Conservation (phyloP, 768 basidiomycete species). For the Tricholoma sp. region DNA sequence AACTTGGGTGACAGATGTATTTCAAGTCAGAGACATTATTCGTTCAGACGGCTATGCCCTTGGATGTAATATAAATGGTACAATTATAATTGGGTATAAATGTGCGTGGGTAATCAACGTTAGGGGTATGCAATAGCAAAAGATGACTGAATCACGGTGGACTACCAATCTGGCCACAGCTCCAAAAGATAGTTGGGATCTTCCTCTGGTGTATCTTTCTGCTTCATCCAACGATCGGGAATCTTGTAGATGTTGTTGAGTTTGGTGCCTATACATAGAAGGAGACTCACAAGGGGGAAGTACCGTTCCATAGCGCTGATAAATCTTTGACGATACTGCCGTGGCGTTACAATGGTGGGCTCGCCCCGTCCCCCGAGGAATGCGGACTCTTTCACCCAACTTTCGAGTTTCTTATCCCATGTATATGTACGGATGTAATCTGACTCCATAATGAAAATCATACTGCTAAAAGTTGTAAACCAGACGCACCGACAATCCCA, state of each 20-base stretch:
- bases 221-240: slow-evolving; percentile 91
- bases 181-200: slow-evolving; percentile 53
- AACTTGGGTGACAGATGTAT: slow-evolving; percentile 37
- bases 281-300: slow-evolving; percentile 66
- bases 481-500: slow-evolving; percentile 86
- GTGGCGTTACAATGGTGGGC: slow-evolving; percentile 95
- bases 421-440: slow-evolving; percentile 96
- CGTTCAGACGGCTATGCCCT: slow-evolving; percentile 12
- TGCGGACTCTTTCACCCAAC: slow-evolving; percentile 94
- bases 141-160: background rate
- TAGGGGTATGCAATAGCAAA: background rate
- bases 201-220: slow-evolving; percentile 72
- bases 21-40: slow-evolving; percentile 10
- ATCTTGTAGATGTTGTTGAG: slow-evolving; percentile 42
- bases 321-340: slow-evolving; percentile 87
- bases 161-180: slow-evolving; percentile 61
- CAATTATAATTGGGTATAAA: slow-evolving; percentile 25
- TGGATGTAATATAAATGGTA: slow-evolving; percentile 19
- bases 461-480: background rate
- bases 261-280: background rate
- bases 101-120: slow-evolving; percentile 14
- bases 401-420: slow-evolving; percentile 98
- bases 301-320: slow-evolving; percentile 87
- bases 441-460: slow-evolving; percentile 23
- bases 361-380: slow-evolving; percentile 89